Evolutionary conservation across 2,329 filamentous ascomycete species (phyloP), one percentile per base, ranked within the genome.

Genomic region (Fusarium kyushuense): DNA sequence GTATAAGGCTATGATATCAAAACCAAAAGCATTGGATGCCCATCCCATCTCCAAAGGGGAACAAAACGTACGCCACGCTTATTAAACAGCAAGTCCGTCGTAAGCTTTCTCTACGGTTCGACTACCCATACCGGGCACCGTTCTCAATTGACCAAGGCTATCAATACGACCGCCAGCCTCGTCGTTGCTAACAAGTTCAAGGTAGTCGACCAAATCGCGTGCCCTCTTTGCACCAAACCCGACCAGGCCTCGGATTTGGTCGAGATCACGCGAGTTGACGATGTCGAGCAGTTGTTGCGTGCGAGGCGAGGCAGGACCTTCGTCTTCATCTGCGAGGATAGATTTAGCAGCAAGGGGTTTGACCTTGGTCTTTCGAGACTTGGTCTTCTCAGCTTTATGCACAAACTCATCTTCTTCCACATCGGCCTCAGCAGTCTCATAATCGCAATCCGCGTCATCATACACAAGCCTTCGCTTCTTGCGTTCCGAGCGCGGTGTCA

Each of bases 151-250:
- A 36, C 79, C 79, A 64, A 90, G 71, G 19, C 77, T 84, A 67
- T 78, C 79, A 35, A 89, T 82, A 23, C 73, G 74, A 1, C 78
- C 78, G 6, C 77, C 79, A 35, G 67, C 48, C 7, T 81, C 81
- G 32, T 83, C 79, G 11, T 74, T 76, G n/a, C 65, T 71, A 61
- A 81, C 78, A 21, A 82, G 72, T 43, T 84, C 83, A n/a, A 89
- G 75, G 65, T 84, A 84, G 49, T 87, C 84, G 7, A 89, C 83
- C 33, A 89, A 76, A 66, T 89, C 87, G 41, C 82, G 80, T 0
- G 91, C 91, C 76, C 90, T 91, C 80, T 93, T 93, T 2, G 87
- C 83, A 1, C 91, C 92, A 13, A 94, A 89, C 3, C 91, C 91
- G 38, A 88, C 88, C 2, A 94, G 82, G 5, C 86, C 80, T 72